Base-by-base conservation (phyloP, 176 grass and related monocot genomes). In the Stipa capillata region DNA sequence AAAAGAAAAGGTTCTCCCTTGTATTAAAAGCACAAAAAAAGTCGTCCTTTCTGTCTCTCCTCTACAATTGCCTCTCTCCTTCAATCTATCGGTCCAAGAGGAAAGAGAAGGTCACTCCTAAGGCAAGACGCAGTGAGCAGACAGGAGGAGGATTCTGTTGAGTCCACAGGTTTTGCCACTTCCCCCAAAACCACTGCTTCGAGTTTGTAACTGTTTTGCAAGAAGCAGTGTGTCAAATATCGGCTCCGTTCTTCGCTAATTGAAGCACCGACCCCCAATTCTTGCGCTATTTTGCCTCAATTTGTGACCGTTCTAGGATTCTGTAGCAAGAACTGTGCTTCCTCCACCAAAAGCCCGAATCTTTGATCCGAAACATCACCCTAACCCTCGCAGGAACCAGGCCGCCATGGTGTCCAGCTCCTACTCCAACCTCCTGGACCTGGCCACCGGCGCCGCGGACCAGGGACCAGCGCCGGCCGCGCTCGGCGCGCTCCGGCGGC, bases 341-440 rank as follows among this genome's bases (percentile, higher is more conserved):
- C 65, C 73, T 77, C 44, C 50, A 43, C 34, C 6, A 8, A 21
- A 47, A 49, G 24, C 43, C 9, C 43, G 23, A 82, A 62, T 59
- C 72, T 51, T 82, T 74, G 84, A 47, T 62, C 57, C 69, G 1
- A 41, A 43, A 20, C 17, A 23, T 53, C 15, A 4, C 28, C 35
- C 42, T 35, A 79, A 80, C 80, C 57, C 39, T 47, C 13, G 28
- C 35, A 21, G 23, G 37, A 73, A 39, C 50, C 9, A 34, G 59
- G 6, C 15, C 39, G 61, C 59, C 76, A 97, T 97, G 94, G 89
- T 86, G 72, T 97, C 91, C 4, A 89, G 89, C 74, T 97, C 94
- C 44, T 97, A 97, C 75, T 83, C 87, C 73, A 97, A 97, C 73
- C 87, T 97, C 27, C 85, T 97, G 4, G 94, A 97, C 81, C 87